Evolutionary conservation across 1,139 yeast species (phyloP), one percentile per base, ranked within the genome.

Genomic region (Pichia sp.): DNA sequence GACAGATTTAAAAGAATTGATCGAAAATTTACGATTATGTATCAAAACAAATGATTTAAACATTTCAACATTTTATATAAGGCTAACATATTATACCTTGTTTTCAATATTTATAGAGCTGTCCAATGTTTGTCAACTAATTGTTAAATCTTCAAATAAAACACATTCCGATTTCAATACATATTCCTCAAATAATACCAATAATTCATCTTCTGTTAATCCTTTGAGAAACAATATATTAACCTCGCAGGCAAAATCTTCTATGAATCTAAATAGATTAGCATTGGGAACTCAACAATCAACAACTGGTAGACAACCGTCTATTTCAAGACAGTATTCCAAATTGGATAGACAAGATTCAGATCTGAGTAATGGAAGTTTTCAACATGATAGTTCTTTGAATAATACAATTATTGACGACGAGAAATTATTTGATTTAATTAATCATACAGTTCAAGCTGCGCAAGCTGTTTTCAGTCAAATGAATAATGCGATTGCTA

Each of bases 381-480:
- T 38, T 23, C 24, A 43, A 18, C 13, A 4, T 27, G 33, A 40
- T 13, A 40, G 45, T 42, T 20, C 31, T 32, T 6, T n/a, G 5
- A 34, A 21, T 16, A 14, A 10, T 20, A 19, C 32, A 14, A 14
- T 72, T 5, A 85, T 80, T 31, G 78, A 82, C 23, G 96, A 88
- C 58, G 82, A 77, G 29, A 83, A 81, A 50, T 65, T 91, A 41
- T 85, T 81, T 53, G 80, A 76, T 33, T 75, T 91, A n/a, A 74
- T 89, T 33, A 76, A 72, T 33, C 70, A 75, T 25, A 93, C 96
- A 1, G 78, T 89, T 1, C 68, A 75, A 31, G 79, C 84, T 46
- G 93, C 96, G 0, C 87, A 81, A 52, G 74, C 77, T 7, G 96
- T 88, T 2, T 78, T 87, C 54, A 72, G 82, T 15, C 93, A 86